Percentiles rank a stretch among this genome's conserved stretches.
phyloP scores from a whole-genome alignment of 192 early-diverging fungal genomes.

The Spinellus fusiger region DNA sequence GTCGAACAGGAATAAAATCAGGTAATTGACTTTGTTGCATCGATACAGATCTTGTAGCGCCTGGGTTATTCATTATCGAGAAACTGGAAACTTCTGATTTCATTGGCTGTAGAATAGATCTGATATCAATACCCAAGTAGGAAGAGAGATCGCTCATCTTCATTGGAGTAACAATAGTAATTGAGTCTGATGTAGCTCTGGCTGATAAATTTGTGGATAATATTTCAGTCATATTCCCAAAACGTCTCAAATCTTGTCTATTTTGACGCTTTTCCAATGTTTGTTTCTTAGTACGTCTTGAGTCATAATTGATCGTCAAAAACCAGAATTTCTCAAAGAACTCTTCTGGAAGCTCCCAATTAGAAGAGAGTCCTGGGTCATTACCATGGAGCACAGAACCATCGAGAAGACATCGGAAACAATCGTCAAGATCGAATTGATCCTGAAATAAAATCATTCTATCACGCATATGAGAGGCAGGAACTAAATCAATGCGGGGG shows the following conservation, averaged over 20 bases:
- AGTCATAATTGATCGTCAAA: constrained; percentile 22
- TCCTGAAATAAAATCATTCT: constrained; percentile 37
- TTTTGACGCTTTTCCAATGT: constrained; percentile 10
- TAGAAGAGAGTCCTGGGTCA: constrained; percentile 21
- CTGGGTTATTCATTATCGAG: not conserved
- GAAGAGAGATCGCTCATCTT: not conserved
- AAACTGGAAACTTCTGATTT: not conserved
- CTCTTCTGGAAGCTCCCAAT: constrained; percentile 25
- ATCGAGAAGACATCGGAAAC: constrained; percentile 17
- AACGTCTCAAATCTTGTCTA: not conserved
- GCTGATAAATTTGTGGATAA: not conserved
- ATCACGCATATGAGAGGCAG: constrained; percentile 32
- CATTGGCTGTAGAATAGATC: not conserved
- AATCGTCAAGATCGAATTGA: constrained; percentile 35
- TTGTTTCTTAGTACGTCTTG: not conserved
- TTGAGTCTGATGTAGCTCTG: not conserved
- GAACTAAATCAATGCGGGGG: constrained; percentile 32
- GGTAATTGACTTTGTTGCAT: not conserved
- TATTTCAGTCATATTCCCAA: not conserved
- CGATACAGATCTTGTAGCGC: not conserved
- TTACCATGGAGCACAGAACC: constrained; percentile 28
- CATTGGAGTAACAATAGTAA: not conserved
- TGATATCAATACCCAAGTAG: not conserved
- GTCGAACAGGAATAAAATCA: not conserved
- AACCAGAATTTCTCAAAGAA: constrained; percentile 34